Evolutionary conservation across 208 protist genomes (phyloP), one percentile per base, ranked within the genome.

Genomic region (Acanthamoeba royreba): DNA sequence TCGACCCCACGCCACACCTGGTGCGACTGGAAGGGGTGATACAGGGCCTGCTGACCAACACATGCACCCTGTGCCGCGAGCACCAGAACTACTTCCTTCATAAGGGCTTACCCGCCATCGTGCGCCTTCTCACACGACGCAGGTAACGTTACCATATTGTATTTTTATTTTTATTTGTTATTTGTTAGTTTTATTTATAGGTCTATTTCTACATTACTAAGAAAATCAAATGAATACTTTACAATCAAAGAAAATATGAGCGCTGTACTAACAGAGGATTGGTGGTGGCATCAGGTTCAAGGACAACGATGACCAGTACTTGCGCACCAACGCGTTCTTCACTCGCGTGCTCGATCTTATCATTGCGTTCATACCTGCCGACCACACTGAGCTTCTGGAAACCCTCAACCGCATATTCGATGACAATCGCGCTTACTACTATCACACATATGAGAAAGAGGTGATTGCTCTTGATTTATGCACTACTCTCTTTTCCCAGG

Each of bases 301-400:
- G 17, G 72, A 83, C 42, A 55, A 86, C 22, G 77, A 86, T n/a
- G 45, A 86, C 46, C 46, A 58, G 45, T 86, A 55, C 45, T 7
- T 86, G 77, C 66, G 66, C 66, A 55, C 46, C 28, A 86, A 86
- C 77, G 77, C 47, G 46, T 86, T 86, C 77, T 86, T 86, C 77
- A 58, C 46, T 19, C 77, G 77, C 25, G 77, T 86, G 42, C 42
- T 86, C 31, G 77, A 86, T 45, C 77, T 86, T 40, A 40, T 55
- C 46, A 86, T 86, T 25, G 42, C 42, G 7, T 25, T 7, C 17
- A 86, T 86, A 31, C 46, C 77, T 19, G 25, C 25, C 1, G 77
- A 86, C 46, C 28, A 55, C 77, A n/a, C 42, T 28, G 45, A 49
- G 43, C 77, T 86, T 38, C 43, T 86, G 38, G 77, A 86, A 33